phyloP scores from a whole-genome alignment of 352 stramenopile genomes.

The Globisporangium megalacanthum region DNA sequence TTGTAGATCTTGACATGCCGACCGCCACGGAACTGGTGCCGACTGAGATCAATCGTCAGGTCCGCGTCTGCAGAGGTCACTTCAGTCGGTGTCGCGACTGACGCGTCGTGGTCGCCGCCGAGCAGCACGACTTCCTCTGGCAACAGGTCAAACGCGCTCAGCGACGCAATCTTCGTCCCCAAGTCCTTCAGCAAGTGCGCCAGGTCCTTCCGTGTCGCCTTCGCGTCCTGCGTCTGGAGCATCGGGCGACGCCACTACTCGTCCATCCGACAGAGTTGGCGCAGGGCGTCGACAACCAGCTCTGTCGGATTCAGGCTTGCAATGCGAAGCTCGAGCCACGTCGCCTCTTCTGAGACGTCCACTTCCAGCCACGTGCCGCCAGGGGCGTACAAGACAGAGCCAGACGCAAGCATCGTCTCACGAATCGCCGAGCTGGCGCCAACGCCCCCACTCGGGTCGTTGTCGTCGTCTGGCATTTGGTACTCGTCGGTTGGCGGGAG shows the following conservation, averaged over 20 bases:
- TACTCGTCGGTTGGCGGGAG: conserved; percentile 16
- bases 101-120: not conserved
- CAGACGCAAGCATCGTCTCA: conserved; percentile 21
- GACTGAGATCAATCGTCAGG: conserved; percentile 21
- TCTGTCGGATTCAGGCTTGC: conserved; percentile 18
- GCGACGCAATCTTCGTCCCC: conserved; percentile 5
- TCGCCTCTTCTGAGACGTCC: conserved; percentile 13
- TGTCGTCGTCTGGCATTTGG: conserved; percentile 4
- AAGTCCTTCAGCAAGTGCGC: conserved; percentile 20
- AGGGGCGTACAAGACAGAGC: conserved; percentile 43
- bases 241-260: conserved; percentile 21
- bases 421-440: conserved; percentile 4
- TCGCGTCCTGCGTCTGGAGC: conserved; percentile 9
- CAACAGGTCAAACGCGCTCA: conserved; percentile 24
- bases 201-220: conserved; percentile 10
- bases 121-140: conserved; percentile 28
- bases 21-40: conserved; percentile 19
- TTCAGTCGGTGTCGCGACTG: not conserved
- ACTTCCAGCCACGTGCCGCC: conserved; percentile 40
- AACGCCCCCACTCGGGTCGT: no score
- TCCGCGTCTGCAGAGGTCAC: not conserved
- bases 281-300: conserved; percentile 19
- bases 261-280: conserved; percentile 24
- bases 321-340: conserved; percentile 53
- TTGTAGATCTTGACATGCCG: conserved; percentile 31